Base-by-base conservation (phyloP, 805 yeast genomes). In the Candida sakaeoensis region DNA sequence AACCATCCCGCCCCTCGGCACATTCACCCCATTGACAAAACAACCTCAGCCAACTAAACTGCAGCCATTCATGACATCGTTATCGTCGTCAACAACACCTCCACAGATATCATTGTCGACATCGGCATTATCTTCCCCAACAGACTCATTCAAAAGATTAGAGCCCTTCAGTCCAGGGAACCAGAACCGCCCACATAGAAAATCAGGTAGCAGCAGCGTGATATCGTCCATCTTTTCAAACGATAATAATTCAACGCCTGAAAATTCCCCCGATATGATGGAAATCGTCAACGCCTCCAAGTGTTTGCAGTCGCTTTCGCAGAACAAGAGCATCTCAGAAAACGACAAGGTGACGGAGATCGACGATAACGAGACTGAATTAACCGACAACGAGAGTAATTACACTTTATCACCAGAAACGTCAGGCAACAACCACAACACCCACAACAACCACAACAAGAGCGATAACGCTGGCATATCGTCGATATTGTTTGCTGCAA, bases 271-370 rank as follows among this genome's bases (percentile, higher is more conserved):
- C 13, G 40, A 37, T 7, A 21, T 26, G 14, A 43, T 53, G 28
- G 70, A 60, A 32, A 51, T 64, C 10, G 58, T 64, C 16, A 60
- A 56, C 42, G 70, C 69, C 8, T 62, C 68, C 23, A 55, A 57
- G 42, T 64, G 69, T 43, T 48, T 64, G 9, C 67, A 62, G 44
- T 53, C 58, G 19, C 36, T 62, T 37, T 5, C 12, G n/a, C 19
- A 19, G 16, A 32, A 13, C 16, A 12, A 27, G 26, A 19, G 39
- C 21, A 5, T 18, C 5, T 19, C 34, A 8, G 36, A 33, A 21
- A 7, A n/a, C n/a, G n/a, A n/a, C n/a, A n/a, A n/a, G n/a, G 16
- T 21, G 24, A 21, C 9, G 24, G 24, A 34, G 12, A 9, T 10
- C 17, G 29, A 30, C 21, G 26, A 35, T 6, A 35, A 36, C 25